These are phyloP conservation scores for Xylaria sp. DNA, from an alignment of 2,329 filamentous ascomycete genomes.

Conservation along the genomic window DNA sequence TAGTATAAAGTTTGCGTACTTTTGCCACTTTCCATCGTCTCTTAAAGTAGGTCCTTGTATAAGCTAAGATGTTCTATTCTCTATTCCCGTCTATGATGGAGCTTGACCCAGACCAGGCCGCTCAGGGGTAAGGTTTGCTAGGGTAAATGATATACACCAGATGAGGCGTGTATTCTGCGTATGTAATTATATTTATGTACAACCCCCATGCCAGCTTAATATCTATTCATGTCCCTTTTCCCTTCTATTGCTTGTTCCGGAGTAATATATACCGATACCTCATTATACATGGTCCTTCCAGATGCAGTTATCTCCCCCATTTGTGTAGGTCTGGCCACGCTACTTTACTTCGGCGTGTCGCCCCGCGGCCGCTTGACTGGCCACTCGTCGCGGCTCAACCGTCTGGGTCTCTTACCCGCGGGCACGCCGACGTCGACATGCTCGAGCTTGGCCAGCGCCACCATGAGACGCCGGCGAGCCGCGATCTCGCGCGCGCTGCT, in stretches of 20 bases:
- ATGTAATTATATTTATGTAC: constrained; percentile 4
- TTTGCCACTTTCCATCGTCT: neutral
- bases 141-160: constrained; percentile 12
- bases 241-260: neutral
- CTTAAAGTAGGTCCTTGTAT: neutral
- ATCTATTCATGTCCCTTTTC: neutral
- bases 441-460: constrained; percentile 58
- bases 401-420: constrained; percentile 48
- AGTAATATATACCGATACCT: neutral
- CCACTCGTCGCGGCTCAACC: constrained; percentile 55
- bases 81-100: neutral
- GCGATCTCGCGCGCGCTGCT: constrained; percentile 63
- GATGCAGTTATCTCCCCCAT: neutral
- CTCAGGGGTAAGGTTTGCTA: neutral
- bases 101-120: neutral
- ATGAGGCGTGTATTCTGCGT: neutral
- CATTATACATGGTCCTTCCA: neutral
- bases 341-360: constrained; percentile 28
- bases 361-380: constrained; percentile 57
- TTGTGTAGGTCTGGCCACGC: neutral
- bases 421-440: constrained; percentile 52
- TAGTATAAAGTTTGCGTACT: neutral
- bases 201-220: neutral
- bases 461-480: constrained; percentile 61
- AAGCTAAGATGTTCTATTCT: neutral